A percentile compares a stretch with the other conserved stretches of the same genome.
phyloP scores from a whole-genome alignment of 805 yeast species.

The Ogataea nakhonphanomensis region DNA sequence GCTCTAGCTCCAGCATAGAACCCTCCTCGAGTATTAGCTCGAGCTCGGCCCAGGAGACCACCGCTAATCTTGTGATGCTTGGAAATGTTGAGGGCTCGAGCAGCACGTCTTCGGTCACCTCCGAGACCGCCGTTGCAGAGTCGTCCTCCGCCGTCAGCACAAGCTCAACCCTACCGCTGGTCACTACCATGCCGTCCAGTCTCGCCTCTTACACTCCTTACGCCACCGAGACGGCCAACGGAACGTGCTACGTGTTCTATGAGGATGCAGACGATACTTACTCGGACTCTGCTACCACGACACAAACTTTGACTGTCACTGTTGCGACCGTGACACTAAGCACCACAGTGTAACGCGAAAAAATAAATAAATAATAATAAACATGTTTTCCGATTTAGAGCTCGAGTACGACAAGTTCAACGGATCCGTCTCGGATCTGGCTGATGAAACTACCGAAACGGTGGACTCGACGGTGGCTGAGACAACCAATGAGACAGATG shows the following conservation, averaged over 20 bases:
- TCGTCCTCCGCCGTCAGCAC: conserved; percentile 9
- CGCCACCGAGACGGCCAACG: conserved; percentile 29
- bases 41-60: background rate
- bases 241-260: conserved; percentile 36
- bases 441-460: conserved; percentile 17
- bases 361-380: conserved; percentile 6
- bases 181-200: conserved; percentile 9
- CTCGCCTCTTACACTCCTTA: conserved; percentile 30
- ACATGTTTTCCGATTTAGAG: conserved; percentile 23
- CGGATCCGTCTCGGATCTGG: conserved; percentile 31
- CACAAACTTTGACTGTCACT: conserved; percentile 32
- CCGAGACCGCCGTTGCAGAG: conserved; percentile 7
- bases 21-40: no score
- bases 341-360: conserved; percentile 10
- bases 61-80: background rate
- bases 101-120: conserved; percentile 29
- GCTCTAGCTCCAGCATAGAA: conserved; percentile 4
- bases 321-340: conserved; percentile 35
- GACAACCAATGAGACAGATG: conserved; percentile 24
- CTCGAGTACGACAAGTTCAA: conserved; percentile 32
- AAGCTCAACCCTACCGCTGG: conserved; percentile 12
- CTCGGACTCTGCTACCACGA: conserved; percentile 32
- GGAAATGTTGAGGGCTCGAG: background rate
- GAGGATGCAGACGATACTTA: conserved; percentile 30
- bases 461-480: conserved; percentile 20